Percentiles rank a stretch among this genome's conserved stretches.
These are phyloP conservation scores for Hemileia vastatrix DNA, from an alignment of 1,284 basidiomycete genomes.

Conservation along the genomic window DNA sequence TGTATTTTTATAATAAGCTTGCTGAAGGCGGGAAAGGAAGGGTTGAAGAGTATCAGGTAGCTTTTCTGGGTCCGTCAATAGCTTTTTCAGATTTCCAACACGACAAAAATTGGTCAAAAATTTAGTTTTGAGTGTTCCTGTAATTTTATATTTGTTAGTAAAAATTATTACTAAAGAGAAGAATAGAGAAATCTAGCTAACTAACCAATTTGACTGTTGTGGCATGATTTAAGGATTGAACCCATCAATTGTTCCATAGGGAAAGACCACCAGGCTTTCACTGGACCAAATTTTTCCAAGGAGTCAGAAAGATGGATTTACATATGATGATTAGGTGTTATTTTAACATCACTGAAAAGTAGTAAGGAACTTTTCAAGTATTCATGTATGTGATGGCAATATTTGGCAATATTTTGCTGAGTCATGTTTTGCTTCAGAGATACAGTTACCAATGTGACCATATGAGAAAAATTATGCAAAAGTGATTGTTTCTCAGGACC, in stretches of 20 bases:
- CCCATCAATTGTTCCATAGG: not conserved
- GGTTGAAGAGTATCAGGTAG: not conserved
- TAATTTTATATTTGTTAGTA: no score
- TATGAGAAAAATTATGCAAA: conserved; percentile 5
- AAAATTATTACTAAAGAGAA: no score
- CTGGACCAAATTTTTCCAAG: conserved; percentile 1
- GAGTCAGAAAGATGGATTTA: conserved; percentile 1
- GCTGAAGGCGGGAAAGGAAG: not conserved
- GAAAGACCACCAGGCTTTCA: conserved; percentile 5
- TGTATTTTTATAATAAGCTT: no score
- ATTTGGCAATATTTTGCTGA: not conserved
- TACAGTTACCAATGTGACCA: conserved; percentile 11
- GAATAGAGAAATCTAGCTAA: not conserved
- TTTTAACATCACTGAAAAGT: not conserved
- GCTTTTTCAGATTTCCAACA: not conserved
- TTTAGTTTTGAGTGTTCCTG: conserved; percentile 5
- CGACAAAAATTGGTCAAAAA: conserved; percentile 1
- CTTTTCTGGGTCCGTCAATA: not conserved
- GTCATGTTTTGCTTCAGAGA: conserved; percentile 7
- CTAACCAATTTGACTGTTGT: conserved; percentile 9
- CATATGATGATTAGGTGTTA: conserved; percentile 10
- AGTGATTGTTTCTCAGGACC: not conserved
- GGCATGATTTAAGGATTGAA: conserved; percentile 3
- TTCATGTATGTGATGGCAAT: not conserved
- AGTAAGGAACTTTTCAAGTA: not conserved